Evolutionary conservation across 768 basidiomycete genomes (phyloP).

Genomic region (Chalciporus sphaerocephalus): DNA sequence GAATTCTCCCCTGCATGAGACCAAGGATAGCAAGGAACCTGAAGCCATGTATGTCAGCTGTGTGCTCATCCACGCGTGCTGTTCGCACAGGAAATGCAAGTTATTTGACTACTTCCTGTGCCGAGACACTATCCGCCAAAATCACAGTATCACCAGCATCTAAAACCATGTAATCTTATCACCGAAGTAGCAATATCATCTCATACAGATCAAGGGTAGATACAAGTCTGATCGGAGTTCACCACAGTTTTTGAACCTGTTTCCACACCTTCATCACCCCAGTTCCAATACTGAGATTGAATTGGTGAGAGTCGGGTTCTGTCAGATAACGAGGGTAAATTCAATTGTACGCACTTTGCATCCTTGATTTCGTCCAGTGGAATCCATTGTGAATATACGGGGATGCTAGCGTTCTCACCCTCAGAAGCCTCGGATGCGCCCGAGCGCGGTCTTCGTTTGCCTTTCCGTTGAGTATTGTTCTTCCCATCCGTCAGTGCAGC

Average conservation of each 20-base stretch:
- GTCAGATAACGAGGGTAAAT: background rate
- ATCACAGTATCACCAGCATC: background rate
- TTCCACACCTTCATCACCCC: conserved; percentile 76
- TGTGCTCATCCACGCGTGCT: conserved; percentile 18
- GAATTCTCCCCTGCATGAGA: conserved; percentile 23
- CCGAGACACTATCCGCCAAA: background rate
- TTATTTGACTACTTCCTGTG: too few relatives aligned
- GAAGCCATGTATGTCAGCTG: background rate
- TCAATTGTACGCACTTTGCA: conserved; percentile 51
- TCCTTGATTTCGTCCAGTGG: conserved; percentile 49
- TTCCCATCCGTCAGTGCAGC: conserved; percentile 6
- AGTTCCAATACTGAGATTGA: conserved; percentile 56
- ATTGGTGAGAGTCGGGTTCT: background rate
- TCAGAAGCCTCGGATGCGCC: conserved; percentile 11
- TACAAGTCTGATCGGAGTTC: background rate
- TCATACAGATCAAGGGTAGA: conserved; percentile 1
- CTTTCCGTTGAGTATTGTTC: conserved; percentile 6
- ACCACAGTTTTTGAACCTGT: conserved; percentile 37
- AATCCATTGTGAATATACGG: conserved; percentile 45
- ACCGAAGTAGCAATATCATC: background rate
- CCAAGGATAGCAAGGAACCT: background rate
- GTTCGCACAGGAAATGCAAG: conserved; percentile 1
- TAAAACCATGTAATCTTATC: conserved; percentile 2
- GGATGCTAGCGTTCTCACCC: conserved; percentile 2
- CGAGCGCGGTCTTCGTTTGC: conserved; percentile 11